Evolutionary conservation across 768 basidiomycete genomes (phyloP).

Genomic region (Pulveroboletus sp.): DNA sequence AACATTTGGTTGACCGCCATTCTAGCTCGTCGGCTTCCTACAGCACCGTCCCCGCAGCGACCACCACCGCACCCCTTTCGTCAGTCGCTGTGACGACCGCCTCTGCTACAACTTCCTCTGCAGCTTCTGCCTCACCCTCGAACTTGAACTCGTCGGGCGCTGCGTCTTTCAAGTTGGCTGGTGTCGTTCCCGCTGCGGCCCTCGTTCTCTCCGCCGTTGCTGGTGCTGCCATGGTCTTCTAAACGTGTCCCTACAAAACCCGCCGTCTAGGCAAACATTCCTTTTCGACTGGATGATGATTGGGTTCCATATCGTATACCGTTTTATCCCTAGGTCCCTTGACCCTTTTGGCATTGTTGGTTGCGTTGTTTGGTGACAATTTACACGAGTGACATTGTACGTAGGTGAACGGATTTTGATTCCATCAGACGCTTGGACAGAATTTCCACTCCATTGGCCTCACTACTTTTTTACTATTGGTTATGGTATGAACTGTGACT

Average conservation of each 20-base stretch:
- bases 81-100: background rate
- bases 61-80: too few species aligned
- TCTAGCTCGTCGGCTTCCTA: constrained; percentile 9
- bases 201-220: constrained; percentile 44
- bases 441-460: too few species aligned
- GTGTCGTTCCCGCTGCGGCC: constrained; percentile 33
- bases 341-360: constrained; percentile 8
- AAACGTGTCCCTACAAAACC: constrained; percentile 9
- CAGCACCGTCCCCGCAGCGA: too few species aligned
- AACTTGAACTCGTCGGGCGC: constrained; percentile 23
- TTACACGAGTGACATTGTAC: constrained; percentile 11
- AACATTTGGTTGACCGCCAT: background rate
- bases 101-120: background rate
- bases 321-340: constrained; percentile 4
- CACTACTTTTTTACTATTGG: too few species aligned
- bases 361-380: constrained; percentile 10
- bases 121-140: constrained; percentile 23
- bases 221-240: constrained; percentile 48
- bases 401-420: constrained; percentile 14
- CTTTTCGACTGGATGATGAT: background rate
- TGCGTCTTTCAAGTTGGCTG: constrained; percentile 31
- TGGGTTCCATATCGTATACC: constrained; percentile 16
- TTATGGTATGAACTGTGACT: too few species aligned
- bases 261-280: background rate
- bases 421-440: constrained; percentile 16